Base-by-base conservation (phyloP, 78 protist genomes). In the Cavenderia fasciculata region DNA sequence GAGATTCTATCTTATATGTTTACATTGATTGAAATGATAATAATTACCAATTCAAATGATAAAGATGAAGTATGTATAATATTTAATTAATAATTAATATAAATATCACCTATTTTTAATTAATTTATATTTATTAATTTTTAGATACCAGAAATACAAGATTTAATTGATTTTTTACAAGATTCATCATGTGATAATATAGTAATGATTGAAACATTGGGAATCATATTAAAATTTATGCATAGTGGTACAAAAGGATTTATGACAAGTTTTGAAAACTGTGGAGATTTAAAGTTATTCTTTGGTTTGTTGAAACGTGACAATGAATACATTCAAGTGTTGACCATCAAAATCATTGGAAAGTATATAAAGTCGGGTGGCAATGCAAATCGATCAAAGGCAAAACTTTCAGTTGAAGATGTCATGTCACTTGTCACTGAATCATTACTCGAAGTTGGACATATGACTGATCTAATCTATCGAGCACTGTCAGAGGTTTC, bases 321-420 rank as follows among this genome's bases (percentile, higher is more conserved):
- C 21, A 82, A 82, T 82, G 78, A 82, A 34, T 12, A 68, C 2
- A 72, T 82, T 44, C 76, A 82, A 56, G 90, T 82, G 16, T 33
- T 82, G 41, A 66, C 59, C 11, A 65, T 82, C 14, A 82, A 82
- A 36, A 82, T 82, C 57, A 82, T 82, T 82, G 90, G 90, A 25
- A 82, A 82, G 56, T 82, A 82, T 41, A 27, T 68, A 12, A 46
- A 49, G 40, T 12, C 18, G 23, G 4, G 18, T n/a, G 4, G 5
- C 5, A 21, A 11, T 8, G 27, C 34, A 23, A 57, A 21, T 4
- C 44, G 31, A 11, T 29, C 47, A 31, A 66, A 46, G 21, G 29
- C 90, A 21, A 68, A 65, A 33, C 36, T 14, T 34, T 29, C 68
- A 0, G 31, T 41, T 8, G 57, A 70, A 1, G 78, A 82, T 31